phyloP scores from a whole-genome alignment of 2,329 filamentous ascomycete species.

The Penicillium sp. region DNA sequence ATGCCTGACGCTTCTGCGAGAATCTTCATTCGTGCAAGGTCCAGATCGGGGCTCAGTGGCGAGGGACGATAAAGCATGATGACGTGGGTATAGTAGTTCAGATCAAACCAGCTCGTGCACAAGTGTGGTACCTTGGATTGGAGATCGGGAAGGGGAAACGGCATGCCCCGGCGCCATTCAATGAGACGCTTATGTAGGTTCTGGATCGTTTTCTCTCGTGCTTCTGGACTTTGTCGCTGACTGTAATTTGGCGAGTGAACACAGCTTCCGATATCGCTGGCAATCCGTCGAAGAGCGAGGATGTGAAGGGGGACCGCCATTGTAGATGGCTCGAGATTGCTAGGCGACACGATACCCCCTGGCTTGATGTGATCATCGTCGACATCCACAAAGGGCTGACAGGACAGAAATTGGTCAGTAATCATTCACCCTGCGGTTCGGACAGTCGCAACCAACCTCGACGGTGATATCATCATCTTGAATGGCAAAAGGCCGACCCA shows the following conservation, averaged over 20 bases:
- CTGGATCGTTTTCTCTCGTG: conserved; percentile 36
- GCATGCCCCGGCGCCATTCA: conserved; percentile 47
- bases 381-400: conserved; percentile 38
- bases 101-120: conserved; percentile 47
- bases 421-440: no score
- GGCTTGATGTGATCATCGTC: conserved; percentile 38
- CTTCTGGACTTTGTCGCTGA: conserved; percentile 13
- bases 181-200: conserved; percentile 44
- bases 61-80: conserved; percentile 48
- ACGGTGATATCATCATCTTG: conserved; percentile 50
- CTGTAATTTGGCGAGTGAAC: conserved; percentile 37
- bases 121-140: conserved; percentile 45
- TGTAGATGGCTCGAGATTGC: conserved; percentile 32
- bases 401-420: not conserved
- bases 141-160: conserved; percentile 44
- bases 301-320: conserved; percentile 47
- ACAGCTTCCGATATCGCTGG: conserved; percentile 41
- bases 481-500: conserved; percentile 48
- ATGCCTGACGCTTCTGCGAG: conserved; percentile 43
- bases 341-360: conserved; percentile 21
- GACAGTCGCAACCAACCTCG: no score
- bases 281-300: conserved; percentile 41
- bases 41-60: conserved; percentile 41
- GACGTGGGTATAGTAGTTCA: conserved; percentile 50
- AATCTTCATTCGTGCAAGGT: conserved; percentile 36